A percentile compares a stretch with the other conserved stretches of the same genome.
Conservation (phyloP, 495 filamentous ascomycete species). For the Neurospora sp. region DNA sequence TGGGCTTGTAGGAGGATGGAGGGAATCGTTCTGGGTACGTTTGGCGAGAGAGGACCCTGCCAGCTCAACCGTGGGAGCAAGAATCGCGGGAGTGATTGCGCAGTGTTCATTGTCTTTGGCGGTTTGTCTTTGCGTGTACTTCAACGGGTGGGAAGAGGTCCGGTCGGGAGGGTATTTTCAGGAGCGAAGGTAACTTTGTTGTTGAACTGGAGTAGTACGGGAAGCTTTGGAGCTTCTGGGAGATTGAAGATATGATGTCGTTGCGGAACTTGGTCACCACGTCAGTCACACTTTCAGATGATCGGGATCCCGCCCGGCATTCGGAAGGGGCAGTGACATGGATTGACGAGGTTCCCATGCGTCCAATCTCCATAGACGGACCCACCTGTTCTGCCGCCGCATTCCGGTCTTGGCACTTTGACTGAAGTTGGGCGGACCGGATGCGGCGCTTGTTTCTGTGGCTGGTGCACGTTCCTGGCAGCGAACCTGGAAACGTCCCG, state of each 20-base stretch:
- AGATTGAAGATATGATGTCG: conserved; percentile 65
- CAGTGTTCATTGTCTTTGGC: conserved; percentile 15
- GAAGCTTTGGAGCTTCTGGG: background rate
- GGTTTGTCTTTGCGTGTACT: background rate
- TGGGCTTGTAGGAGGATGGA: background rate
- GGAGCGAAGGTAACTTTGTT: background rate
- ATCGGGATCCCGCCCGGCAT: background rate
- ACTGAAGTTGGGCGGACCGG: background rate
- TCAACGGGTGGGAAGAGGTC: background rate
- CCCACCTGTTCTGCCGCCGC: background rate
- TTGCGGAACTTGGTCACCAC: conserved; percentile 74
- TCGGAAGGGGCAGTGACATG: background rate
- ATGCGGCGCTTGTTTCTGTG: background rate
- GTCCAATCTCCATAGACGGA: background rate
- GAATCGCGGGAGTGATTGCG: conserved; percentile 37
- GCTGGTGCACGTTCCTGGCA: background rate
- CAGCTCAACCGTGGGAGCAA: conserved; percentile 46
- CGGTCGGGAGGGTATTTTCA: background rate
- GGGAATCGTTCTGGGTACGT: background rate
- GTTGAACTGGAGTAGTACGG: background rate
- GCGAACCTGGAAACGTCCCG: background rate
- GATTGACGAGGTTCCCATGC: background rate
- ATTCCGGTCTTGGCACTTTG: too few relatives aligned
- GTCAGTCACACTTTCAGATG: background rate
- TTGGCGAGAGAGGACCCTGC: conserved; percentile 19